A percentile compares a stretch with the other conserved stretches of the same genome.
These are phyloP conservation scores for Aureobasidium sp. DNA, from an alignment of 2,329 filamentous ascomycete species.

Conservation along the genomic window DNA sequence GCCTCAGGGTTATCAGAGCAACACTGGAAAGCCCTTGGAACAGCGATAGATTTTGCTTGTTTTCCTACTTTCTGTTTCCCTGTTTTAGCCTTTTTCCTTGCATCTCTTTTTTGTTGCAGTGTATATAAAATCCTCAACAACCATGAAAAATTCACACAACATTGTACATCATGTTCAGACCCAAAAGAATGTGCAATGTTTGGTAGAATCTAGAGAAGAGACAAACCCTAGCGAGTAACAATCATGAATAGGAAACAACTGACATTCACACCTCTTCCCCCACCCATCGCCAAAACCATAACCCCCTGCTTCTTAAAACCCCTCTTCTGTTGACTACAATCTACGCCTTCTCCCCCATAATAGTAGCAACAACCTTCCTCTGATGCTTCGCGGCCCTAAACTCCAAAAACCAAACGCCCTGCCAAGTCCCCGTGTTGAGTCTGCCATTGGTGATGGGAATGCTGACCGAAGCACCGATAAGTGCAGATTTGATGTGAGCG, in stretches of 20 bases:
- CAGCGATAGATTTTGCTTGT: slow-evolving; percentile 45
- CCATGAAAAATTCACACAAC: neutral
- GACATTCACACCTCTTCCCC: too few species aligned
- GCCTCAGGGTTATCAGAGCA: slow-evolving; percentile 45
- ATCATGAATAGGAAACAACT: too few species aligned
- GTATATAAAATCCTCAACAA: slow-evolving; percentile 7
- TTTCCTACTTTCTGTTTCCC: neutral
- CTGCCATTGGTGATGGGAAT: slow-evolving; percentile 86
- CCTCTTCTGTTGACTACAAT: neutral
- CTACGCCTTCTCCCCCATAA: slow-evolving; percentile 70
- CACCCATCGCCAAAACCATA: too few species aligned
- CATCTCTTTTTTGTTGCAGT: neutral
- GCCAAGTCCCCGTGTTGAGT: slow-evolving; percentile 66
- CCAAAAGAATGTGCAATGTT: too few species aligned
- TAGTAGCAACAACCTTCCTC: slow-evolving; percentile 81
- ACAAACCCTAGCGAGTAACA: too few species aligned
- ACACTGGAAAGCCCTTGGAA: slow-evolving; percentile 52
- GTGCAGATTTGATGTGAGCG: slow-evolving; percentile 87
- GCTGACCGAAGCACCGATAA: slow-evolving; percentile 82
- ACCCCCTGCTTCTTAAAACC: neutral
- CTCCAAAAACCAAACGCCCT: slow-evolving; percentile 93
- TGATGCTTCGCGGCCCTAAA: slow-evolving; percentile 71
- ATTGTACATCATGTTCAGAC: neutral
- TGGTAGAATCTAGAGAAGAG: too few species aligned
- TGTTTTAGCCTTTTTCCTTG: neutral